phyloP scores from a whole-genome alignment of 331 rosid genomes.

The Stylosanthes scabra region DNA sequence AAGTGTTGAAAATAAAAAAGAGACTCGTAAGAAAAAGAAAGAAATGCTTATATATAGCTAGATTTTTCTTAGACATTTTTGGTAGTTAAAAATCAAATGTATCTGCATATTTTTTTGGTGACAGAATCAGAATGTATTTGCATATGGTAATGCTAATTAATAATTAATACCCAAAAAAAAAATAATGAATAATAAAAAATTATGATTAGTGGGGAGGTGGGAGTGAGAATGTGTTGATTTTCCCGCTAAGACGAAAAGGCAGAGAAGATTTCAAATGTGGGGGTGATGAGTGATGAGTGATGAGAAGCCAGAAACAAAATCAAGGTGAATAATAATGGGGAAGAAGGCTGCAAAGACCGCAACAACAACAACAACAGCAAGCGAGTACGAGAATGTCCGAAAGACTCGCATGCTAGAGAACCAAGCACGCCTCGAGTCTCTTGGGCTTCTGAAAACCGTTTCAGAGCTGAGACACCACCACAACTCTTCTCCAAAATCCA shows the following conservation, averaged over 20 bases:
- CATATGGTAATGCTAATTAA: no score
- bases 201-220: no score
- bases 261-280: background rate
- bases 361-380: background rate
- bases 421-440: conserved; percentile 63
- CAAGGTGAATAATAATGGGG: background rate
- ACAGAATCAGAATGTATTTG: no score
- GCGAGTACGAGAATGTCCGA: conserved; percentile 63
- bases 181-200: no score
- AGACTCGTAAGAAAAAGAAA: no score
- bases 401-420: conserved; percentile 67
- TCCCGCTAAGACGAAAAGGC: background rate
- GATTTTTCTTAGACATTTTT: no score
- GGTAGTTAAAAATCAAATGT: no score
- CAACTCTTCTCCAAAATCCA: conserved; percentile 38
- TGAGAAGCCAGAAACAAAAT: background rate
- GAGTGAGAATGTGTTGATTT: background rate
- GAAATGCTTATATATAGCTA: no score
- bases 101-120: no score
- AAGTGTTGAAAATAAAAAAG: no score
- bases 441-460: conserved; percentile 52
- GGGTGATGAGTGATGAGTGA: background rate
- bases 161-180: no score
- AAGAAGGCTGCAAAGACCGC: background rate
- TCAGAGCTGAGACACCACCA: conserved; percentile 52